Percentiles rank a stretch among this genome's conserved stretches.
These are phyloP conservation scores for Pyrenophora teres DNA, from an alignment of 2,329 filamentous ascomycete species.

Conservation along the genomic window DNA sequence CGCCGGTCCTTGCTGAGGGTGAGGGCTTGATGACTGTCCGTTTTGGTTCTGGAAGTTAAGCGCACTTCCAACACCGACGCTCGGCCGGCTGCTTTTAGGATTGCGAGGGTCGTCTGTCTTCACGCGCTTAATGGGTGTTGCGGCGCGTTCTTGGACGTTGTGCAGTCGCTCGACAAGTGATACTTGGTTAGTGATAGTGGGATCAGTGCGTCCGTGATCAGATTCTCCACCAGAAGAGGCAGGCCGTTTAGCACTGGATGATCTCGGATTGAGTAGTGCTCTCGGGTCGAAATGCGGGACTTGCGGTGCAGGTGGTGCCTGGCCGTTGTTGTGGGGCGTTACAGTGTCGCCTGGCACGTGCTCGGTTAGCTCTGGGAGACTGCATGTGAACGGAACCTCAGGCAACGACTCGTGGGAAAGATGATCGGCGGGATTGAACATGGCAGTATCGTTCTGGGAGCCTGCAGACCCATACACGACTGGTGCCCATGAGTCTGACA, in stretches of 20 bases:
- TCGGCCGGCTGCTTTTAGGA: slow-evolving; percentile 23
- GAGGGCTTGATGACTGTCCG: slow-evolving; percentile 3
- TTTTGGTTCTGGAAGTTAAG: slow-evolving; percentile 52
- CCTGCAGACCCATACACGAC: neutral
- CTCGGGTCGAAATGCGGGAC: slow-evolving; percentile 32
- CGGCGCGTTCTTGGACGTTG: slow-evolving; percentile 70
- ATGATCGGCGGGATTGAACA: neutral
- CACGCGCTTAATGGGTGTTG: slow-evolving; percentile 52
- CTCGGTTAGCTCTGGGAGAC: slow-evolving; percentile 24
- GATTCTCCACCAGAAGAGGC: slow-evolving; percentile 27
- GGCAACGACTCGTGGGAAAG: neutral
- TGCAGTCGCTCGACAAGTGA: slow-evolving; percentile 76
- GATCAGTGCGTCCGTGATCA: slow-evolving; percentile 32
- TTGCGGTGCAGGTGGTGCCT: slow-evolving; percentile 16
- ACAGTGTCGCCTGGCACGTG: slow-evolving; percentile 25
- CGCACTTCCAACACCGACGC: slow-evolving; percentile 31
- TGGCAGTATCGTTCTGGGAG: neutral
- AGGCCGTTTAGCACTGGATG: slow-evolving; percentile 37
- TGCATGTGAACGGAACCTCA: slow-evolving; percentile 2
- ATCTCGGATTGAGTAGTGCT: slow-evolving; percentile 43
- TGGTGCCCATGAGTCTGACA: neutral
- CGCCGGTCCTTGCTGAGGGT: slow-evolving; percentile 12
- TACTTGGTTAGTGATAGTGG: slow-evolving; percentile 53
- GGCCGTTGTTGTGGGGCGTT: slow-evolving; percentile 11
- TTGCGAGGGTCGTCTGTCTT: slow-evolving; percentile 33